phyloP scores from a whole-genome alignment of 2,329 filamentous ascomycete species.

The Hypomyces rosellus region DNA sequence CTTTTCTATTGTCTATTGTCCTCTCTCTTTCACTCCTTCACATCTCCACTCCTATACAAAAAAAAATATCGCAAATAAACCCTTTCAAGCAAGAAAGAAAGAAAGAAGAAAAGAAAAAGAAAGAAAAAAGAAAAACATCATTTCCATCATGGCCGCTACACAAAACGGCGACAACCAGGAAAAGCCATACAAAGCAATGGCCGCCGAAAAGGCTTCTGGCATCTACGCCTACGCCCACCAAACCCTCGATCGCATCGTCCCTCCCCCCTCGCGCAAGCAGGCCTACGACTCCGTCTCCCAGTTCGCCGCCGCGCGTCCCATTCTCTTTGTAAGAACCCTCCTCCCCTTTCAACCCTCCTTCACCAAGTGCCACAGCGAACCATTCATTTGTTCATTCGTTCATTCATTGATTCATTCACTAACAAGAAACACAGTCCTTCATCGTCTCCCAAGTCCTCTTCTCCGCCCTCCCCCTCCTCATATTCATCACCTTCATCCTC shows the following conservation, averaged over 20 bases:
- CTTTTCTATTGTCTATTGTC: background rate
- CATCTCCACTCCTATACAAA: background rate
- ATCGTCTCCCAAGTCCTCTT: slow-evolving; percentile 58
- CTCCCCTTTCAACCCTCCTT: background rate
- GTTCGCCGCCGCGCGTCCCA: slow-evolving; percentile 59
- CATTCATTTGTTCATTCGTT: too few relatives aligned
- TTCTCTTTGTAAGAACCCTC: slow-evolving; percentile 62
- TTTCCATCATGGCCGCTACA: background rate
- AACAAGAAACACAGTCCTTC: slow-evolving; percentile 50
- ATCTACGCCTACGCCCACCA: slow-evolving; percentile 36
- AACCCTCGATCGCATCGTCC: slow-evolving; percentile 46
- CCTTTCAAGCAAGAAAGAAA: background rate
- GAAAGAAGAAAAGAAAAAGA: background rate
- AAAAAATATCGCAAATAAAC: background rate
- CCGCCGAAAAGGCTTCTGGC: slow-evolving; percentile 26
- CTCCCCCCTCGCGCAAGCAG: slow-evolving; percentile 53
- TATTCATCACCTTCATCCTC: slow-evolving; percentile 62
- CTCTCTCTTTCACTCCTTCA: background rate
- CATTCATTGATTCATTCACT: too few relatives aligned
- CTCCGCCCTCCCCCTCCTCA: slow-evolving; percentile 57
- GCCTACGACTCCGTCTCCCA: slow-evolving; percentile 45
- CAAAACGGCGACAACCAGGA: background rate
- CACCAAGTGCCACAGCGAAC: too few relatives aligned
- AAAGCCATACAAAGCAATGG: background rate
- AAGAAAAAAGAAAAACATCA: background rate